phyloP scores from a whole-genome alignment of 2,329 filamentous ascomycete genomes.

The Botrytis pseudocinerea region DNA sequence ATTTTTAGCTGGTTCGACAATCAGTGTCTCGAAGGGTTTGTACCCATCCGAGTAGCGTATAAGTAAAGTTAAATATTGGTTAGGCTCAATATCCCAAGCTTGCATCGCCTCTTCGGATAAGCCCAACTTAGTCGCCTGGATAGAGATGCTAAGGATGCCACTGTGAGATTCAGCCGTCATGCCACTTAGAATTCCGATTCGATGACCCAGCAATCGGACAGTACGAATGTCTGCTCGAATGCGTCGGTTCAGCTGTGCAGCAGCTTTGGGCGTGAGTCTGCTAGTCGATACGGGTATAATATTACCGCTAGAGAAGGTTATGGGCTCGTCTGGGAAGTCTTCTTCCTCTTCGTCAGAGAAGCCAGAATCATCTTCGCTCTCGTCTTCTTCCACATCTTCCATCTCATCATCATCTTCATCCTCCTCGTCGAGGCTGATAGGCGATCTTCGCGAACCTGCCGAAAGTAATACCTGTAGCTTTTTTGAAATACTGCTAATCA shows the following conservation, averaged over 20 bases:
- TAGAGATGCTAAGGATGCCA: constrained; percentile 64
- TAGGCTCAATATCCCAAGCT: constrained; percentile 69
- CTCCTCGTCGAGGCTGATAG: constrained; percentile 41
- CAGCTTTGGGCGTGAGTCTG: constrained; percentile 26
- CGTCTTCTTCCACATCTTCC: constrained; percentile 32
- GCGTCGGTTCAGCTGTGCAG: constrained; percentile 37
- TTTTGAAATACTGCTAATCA: constrained; percentile 33
- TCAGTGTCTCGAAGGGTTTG: constrained; percentile 55
- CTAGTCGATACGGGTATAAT: constrained; percentile 13
- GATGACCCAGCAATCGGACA: constrained; percentile 67
- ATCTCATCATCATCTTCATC: constrained; percentile 33
- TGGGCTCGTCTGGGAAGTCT: constrained; percentile 34
- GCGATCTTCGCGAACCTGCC: constrained; percentile 27
- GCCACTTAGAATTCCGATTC: constrained; percentile 61
- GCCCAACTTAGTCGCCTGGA: constrained; percentile 67
- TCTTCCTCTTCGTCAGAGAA: constrained; percentile 30
- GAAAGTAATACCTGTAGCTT: constrained; percentile 33
- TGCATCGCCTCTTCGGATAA: constrained; percentile 73
- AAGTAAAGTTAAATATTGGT: constrained; percentile 73
- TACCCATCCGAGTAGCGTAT: constrained; percentile 67
- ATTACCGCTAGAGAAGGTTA: background rate
- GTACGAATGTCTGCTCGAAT: constrained; percentile 61
- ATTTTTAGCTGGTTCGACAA: constrained; percentile 44
- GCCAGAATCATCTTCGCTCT: constrained; percentile 29
- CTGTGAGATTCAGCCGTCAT: constrained; percentile 45